phyloP scores from a whole-genome alignment of 768 basidiomycete genomes.

The Daedaleopsis nitida region DNA sequence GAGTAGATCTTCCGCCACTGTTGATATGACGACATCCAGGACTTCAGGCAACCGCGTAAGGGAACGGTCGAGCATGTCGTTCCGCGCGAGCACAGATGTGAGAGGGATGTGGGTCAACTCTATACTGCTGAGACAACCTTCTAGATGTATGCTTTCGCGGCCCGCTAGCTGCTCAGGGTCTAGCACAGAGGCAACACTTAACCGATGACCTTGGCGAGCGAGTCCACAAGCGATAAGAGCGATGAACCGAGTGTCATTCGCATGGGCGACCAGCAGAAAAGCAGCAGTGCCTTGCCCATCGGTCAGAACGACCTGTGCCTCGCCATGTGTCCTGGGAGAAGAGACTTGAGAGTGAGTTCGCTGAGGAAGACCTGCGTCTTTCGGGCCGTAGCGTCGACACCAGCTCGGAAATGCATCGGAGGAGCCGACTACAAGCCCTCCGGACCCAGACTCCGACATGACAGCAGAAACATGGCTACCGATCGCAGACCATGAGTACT shows the following conservation, averaged over 20 bases:
- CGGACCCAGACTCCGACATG: conserved; percentile 31
- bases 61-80: background rate
- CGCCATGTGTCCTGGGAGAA: background rate
- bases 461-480: conserved; percentile 30
- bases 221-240: conserved; percentile 40
- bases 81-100: background rate
- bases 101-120: background rate
- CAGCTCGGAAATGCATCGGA: conserved; percentile 1
- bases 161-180: background rate
- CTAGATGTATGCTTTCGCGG: background rate
- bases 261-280: conserved; percentile 37
- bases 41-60: background rate
- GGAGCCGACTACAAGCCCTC: conserved; percentile 38
- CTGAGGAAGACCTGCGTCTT: background rate
- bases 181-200: conserved; percentile 36
- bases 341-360: background rate
- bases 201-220: conserved; percentile 29
- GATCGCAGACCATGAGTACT: conserved; percentile 31
- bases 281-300: conserved; percentile 28
- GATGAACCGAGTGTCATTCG: conserved; percentile 37
- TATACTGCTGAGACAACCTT: background rate
- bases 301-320: too few species aligned
- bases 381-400: conserved; percentile 4
- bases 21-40: conserved; percentile 7
- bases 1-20: background rate